A percentile compares a stretch with the other conserved stretches of the same genome.
Conservation (phyloP, 345 rosid genomes). For the Raphanus sativus region DNA sequence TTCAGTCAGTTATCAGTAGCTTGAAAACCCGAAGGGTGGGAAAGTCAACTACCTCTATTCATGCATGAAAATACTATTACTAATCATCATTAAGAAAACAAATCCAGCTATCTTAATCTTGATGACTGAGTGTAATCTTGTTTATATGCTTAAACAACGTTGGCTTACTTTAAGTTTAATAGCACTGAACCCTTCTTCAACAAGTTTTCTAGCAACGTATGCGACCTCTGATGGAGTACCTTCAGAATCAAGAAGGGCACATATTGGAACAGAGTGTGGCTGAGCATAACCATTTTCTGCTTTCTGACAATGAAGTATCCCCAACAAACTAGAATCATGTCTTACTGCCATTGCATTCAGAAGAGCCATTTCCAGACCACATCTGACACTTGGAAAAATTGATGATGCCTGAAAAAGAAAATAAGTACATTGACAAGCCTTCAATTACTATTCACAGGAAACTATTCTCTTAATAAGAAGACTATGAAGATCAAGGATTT, state of each 20-base stretch:
- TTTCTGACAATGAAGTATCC: slow-evolving; percentile 44
- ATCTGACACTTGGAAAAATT: slow-evolving; percentile 86
- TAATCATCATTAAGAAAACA: neutral
- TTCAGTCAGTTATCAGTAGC: slow-evolving; percentile 29
- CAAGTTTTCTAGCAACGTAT: slow-evolving; percentile 55
- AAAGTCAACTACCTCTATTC: slow-evolving; percentile 12
- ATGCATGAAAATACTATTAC: slow-evolving; percentile 9
- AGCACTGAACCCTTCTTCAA: slow-evolving; percentile 77
- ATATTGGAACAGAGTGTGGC: slow-evolving; percentile 56
- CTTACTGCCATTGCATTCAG: slow-evolving; percentile 68
- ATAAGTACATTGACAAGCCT: slow-evolving; percentile 10
- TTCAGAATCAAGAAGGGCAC: slow-evolving; percentile 78
- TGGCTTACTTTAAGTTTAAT: slow-evolving; percentile 82
- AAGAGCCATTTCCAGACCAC: slow-evolving; percentile 95
- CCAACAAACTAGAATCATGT: slow-evolving; percentile 54
- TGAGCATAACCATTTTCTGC: slow-evolving; percentile 45
- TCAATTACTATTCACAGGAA: neutral
- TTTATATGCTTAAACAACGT: slow-evolving; percentile 5
- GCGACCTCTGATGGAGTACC: slow-evolving; percentile 83
- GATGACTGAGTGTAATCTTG: slow-evolving; percentile 22
- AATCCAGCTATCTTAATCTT: slow-evolving; percentile 11
- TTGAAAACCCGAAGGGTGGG: neutral
- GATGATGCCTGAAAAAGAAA: slow-evolving; percentile 61
- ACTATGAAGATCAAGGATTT: slow-evolving; percentile 1
- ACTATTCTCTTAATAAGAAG: slow-evolving; percentile 2